Base-by-base conservation (phyloP, 2,329 filamentous ascomycete genomes). In the Annulohypoxylon truncatum region DNA sequence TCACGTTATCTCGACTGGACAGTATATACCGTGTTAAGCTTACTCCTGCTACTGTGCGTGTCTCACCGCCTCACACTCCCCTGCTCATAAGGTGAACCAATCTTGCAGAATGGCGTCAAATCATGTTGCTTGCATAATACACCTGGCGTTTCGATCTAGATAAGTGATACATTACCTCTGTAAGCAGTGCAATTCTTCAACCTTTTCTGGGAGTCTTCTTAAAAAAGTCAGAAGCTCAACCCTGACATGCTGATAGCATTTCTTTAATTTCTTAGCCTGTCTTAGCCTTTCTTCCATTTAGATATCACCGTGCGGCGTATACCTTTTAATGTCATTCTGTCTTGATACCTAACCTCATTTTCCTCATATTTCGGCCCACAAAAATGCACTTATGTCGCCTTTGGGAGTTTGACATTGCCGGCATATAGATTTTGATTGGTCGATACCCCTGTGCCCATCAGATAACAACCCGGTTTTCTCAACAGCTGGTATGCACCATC, bases 1-100 rank as follows among this genome's bases (percentile, higher is more conserved):
- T 67, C 60, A 15, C 24, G 22, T 60, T 67, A 67, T 67, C 44
- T 50, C n/a, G 20, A n/a, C 20, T 8, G n/a, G 13, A 67, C 60
- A 61, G 57, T 68, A 22, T 20, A 10, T 20, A 35, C n/a, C 3
- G 65, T 68, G n/a, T 18, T 42, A 59, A 35, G 24, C 6, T 0
- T 42, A 68, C 65, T 65, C 20, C 35, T 10, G 0, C 1, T 10
- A 65, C 65, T 62, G 53, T 61, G 35, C 47, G 2, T 20, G 13
- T 33, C 18, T 46, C 53, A 50, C 46, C 46, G 54, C 54, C 22
- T 35, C 20, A 3, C 22, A 20, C 28, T 18, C 20, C 53, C 40
- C n/a, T 53, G 48, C 22, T n/a, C 26, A 24, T 12, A 52, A 46
- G 26, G 42, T 46, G 42, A 46, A 22, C 42, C 20, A 46, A 26